Conservation (phyloP, 2,329 filamentous ascomycete genomes). For the Cryphonectria japonica region DNA sequence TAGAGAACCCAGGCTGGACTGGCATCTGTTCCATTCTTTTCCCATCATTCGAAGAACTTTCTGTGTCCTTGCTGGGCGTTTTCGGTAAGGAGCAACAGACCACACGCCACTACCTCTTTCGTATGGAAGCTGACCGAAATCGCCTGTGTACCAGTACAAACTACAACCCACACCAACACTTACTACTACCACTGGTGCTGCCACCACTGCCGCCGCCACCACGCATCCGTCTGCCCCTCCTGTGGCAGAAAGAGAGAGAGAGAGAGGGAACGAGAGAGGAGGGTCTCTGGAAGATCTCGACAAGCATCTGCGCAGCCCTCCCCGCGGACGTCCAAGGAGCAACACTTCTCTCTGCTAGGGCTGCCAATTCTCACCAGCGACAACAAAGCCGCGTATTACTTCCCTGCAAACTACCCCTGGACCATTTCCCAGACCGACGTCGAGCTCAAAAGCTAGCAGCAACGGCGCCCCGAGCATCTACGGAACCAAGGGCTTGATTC, state of each 20-base stretch:
- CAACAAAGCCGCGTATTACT: not conserved
- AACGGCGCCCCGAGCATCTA: not conserved
- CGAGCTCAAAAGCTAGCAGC: not conserved
- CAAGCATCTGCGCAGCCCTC: not conserved
- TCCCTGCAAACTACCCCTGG: not conserved
- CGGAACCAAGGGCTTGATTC: not conserved
- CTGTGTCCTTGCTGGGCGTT: not conserved
- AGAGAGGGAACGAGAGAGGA: too few species aligned
- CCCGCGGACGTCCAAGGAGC: too few species aligned
- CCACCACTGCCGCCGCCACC: not conserved
- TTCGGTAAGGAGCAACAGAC: not conserved
- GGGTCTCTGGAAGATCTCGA: not conserved
- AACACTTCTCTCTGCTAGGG: not conserved
- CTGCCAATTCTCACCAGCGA: not conserved
- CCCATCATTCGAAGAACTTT: not conserved
- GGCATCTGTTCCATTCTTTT: not conserved
- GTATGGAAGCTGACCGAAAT: not conserved
- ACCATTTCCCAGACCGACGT: not conserved
- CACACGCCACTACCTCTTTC: not conserved
- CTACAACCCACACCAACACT: not conserved
- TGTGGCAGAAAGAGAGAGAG: not conserved
- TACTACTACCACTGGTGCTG: not conserved
- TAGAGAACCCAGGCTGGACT: not conserved
- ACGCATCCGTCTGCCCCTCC: not conserved
- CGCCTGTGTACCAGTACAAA: not conserved